Evolutionary conservation across 2,329 filamentous ascomycete species (phyloP).

Genomic region (Hansfordia pulvinata): DNA sequence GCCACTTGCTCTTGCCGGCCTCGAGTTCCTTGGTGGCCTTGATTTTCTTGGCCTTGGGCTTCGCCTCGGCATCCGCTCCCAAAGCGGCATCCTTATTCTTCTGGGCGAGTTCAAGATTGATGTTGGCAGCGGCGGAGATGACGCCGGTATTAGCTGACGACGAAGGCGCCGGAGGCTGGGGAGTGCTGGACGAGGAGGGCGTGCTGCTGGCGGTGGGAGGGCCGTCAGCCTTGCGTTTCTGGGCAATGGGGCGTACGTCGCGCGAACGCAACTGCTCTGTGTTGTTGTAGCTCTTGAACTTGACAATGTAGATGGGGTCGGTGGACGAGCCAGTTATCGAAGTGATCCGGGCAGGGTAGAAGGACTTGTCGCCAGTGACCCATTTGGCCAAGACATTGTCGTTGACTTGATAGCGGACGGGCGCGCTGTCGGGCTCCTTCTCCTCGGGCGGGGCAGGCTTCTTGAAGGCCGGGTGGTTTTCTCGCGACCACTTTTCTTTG

Average conservation of each 20-base stretch:
- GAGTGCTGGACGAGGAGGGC: constrained; percentile 16
- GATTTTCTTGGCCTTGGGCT: constrained; percentile 73
- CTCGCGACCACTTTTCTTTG: constrained; percentile 64
- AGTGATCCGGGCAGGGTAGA: constrained; percentile 86
- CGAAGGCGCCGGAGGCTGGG: constrained; percentile 16
- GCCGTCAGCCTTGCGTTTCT: constrained; percentile 79
- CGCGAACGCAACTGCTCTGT: constrained; percentile 70
- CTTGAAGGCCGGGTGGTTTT: constrained; percentile 68
- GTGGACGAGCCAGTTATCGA: constrained; percentile 87
- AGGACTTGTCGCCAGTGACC: constrained; percentile 75
- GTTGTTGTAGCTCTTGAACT: constrained; percentile 82
- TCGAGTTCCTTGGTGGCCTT: constrained; percentile 87
- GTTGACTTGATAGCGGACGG: constrained; percentile 65
- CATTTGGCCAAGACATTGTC: constrained; percentile 86
- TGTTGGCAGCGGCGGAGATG: constrained; percentile 42
- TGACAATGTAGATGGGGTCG: constrained; percentile 85
- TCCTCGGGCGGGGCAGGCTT: constrained; percentile 37
- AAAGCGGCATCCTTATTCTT: constrained; percentile 44
- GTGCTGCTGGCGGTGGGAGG: constrained; percentile 36
- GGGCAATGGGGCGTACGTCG: constrained; percentile 70
- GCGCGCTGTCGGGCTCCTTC: constrained; percentile 35
- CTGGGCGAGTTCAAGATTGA: constrained; percentile 36
- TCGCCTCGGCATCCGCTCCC: constrained; percentile 56
- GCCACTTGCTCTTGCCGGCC: constrained; percentile 85
- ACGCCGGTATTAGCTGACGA: constrained; percentile 27